Evolutionary conservation across 1,139 yeast species (phyloP), one percentile per base, ranked within the genome.

Genomic region (Blastobotrys ciferrii): DNA sequence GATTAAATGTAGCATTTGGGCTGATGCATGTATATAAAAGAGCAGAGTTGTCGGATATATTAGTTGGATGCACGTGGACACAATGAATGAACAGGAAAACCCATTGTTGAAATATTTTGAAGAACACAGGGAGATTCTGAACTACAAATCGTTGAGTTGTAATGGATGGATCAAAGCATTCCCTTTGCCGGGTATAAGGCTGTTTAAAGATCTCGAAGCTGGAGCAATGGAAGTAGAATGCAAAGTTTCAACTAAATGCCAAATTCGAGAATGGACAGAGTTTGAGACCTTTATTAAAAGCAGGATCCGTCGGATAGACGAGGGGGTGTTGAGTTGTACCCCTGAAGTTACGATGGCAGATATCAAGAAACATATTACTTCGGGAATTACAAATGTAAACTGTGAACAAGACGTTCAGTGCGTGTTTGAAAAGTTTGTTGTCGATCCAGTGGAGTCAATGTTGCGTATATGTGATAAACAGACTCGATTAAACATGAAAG

Each of bases 331-430:
- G 28, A 36, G 18, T 5, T 17, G 40, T 28, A 36, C 40, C 12
- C 40, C 40, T 2, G 18, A 9, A 9, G 28, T 36, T 5, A 36
- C 40, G n/a, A 36, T 36, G 28, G 28, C 28, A 12, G 40, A 36
- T n/a, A 36, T 36, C 28, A 36, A 36, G 28, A 36, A 36, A n/a
- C 17, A 4, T 3, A 36, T 36, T 7, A 14, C 17, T 5, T 18
- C 40, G 4, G 40, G 40, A 11, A 18, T 36, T 9, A 36, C 40
- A 4, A 36, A 36, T 36, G 40, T 36, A 2, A 36, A 19, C 14
- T 18, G 25, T 18, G 40, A 36, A 13, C 40, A 19, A 5, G 40
- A 36, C 12, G 28, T 36, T 9, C 17, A 36, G 7, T 6, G 15
- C 6, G 40, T 19, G 11, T 19, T 36, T 9, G 40, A 36, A 36